Percentiles rank a stretch among this genome's conserved stretches.
Conservation (phyloP, 1,139 yeast genomes). For the Suhomyces wounanorum region DNA sequence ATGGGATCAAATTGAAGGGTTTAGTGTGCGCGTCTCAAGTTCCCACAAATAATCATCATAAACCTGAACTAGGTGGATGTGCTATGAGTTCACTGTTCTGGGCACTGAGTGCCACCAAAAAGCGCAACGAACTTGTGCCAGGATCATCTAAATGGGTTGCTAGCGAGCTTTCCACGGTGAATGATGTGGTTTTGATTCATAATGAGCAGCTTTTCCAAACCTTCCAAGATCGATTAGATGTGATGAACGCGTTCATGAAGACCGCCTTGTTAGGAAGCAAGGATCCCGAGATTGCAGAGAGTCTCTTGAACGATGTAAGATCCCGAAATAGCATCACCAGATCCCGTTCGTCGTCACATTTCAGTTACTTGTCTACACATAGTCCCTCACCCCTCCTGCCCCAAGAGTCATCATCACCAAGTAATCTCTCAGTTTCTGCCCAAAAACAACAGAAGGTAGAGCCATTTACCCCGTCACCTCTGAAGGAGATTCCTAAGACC, state of each 20-base stretch:
- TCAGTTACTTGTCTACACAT: constrained; percentile 11
- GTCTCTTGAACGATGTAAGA: constrained; percentile 1
- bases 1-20: not conserved
- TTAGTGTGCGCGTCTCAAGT: constrained; percentile 3
- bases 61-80: not conserved
- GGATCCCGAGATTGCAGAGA: constrained; percentile 2
- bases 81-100: constrained; percentile 33
- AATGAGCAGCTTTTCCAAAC: constrained; percentile 24
- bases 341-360: constrained; percentile 7
- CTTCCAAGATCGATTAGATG: constrained; percentile 23
- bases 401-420: not conserved
- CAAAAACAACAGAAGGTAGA: constrained; percentile 2
- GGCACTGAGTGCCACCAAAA: constrained; percentile 38
- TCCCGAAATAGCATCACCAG: not conserved
- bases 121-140: constrained; percentile 32
- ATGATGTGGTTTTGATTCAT: constrained; percentile 29
- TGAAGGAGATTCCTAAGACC: constrained; percentile 11
- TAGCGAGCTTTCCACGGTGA: constrained; percentile 32
- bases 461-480: constrained; percentile 13
- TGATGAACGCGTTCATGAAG: constrained; percentile 26
- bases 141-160: constrained; percentile 46
- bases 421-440: not conserved
- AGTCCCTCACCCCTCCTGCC: not conserved
- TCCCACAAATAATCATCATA: not conserved
- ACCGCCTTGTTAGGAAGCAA: constrained; percentile 17